These are phyloP conservation scores for Hippophae rhamnoides DNA, from an alignment of 306 rosid genomes.

Conservation along the genomic window DNA sequence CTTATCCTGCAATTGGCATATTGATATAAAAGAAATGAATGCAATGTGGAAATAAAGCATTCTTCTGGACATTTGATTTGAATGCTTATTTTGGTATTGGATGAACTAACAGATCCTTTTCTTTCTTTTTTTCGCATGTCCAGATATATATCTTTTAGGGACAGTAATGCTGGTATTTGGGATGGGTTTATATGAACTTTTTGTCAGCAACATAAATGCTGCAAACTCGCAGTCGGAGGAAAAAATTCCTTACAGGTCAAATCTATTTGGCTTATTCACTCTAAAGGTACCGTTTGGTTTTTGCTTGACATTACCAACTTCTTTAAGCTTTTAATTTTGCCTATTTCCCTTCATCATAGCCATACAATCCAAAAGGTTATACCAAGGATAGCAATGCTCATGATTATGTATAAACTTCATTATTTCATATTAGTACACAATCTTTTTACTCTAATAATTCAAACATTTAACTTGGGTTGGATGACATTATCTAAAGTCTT, in stretches of 20 bases:
- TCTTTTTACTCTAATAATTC: too few species aligned
- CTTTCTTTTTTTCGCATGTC: slow-evolving; percentile 14
- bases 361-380: too few species aligned
- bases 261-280: slow-evolving; percentile 68
- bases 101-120: too few species aligned
- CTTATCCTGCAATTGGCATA: neutral
- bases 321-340: neutral
- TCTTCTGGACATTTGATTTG: too few species aligned
- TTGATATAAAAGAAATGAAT: neutral
- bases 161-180: slow-evolving; percentile 98
- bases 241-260: slow-evolving; percentile 42
- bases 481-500: too few species aligned
- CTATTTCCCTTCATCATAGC: too few species aligned
- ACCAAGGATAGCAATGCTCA: too few species aligned
- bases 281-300: slow-evolving; percentile 46
- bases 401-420: too few species aligned
- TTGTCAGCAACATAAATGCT: slow-evolving; percentile 65
- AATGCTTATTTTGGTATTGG: too few species aligned
- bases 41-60: neutral
- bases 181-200: slow-evolving; percentile 93
- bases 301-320: too few species aligned
- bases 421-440: too few species aligned
- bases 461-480: neutral
- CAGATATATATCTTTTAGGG: slow-evolving; percentile 90
- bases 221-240: slow-evolving; percentile 35